Percentiles rank a stretch among this genome's conserved stretches.
Conservation (phyloP, 2,329 filamentous ascomycete species). For the Colletotrichum lini region DNA sequence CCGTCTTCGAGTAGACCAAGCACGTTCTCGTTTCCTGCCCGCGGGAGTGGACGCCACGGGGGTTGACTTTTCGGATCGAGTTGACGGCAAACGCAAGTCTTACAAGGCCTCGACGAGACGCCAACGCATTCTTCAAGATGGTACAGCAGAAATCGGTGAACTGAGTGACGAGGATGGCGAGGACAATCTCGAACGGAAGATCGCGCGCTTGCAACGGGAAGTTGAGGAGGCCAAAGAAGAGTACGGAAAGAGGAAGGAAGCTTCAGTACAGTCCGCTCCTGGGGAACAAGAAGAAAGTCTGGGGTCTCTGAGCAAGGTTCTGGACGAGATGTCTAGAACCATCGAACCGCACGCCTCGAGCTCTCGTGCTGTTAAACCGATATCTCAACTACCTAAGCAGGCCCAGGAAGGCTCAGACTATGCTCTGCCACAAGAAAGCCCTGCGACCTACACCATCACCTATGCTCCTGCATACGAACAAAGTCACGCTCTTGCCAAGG, state of each 20-base stretch:
- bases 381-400: slow-evolving; percentile 33
- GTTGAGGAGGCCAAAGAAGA: slow-evolving; percentile 80
- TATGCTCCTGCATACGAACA: slow-evolving; percentile 76
- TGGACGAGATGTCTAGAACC: slow-evolving; percentile 74
- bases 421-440: slow-evolving; percentile 37
- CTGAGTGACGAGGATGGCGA: slow-evolving; percentile 79
- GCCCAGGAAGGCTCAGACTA: slow-evolving; percentile 44
- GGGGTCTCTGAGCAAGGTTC: slow-evolving; percentile 77
- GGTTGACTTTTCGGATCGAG: slow-evolving; percentile 91
- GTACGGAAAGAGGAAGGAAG: slow-evolving; percentile 68
- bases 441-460: slow-evolving; percentile 72
- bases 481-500: slow-evolving; percentile 81
- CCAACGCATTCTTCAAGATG: slow-evolving; percentile 73
- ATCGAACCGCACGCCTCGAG: slow-evolving; percentile 47
- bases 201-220: slow-evolving; percentile 87
- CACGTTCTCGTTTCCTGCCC: slow-evolving; percentile 84
- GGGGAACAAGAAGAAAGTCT: slow-evolving; percentile 69
- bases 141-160: slow-evolving; percentile 78
- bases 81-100: slow-evolving; percentile 85
- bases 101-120: slow-evolving; percentile 83
- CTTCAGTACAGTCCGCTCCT: slow-evolving; percentile 56
- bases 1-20: slow-evolving; percentile 82
- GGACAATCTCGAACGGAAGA: slow-evolving; percentile 82
- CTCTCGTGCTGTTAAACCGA: slow-evolving; percentile 25
- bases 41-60: slow-evolving; percentile 81